Base-by-base conservation (phyloP, 1,284 basidiomycete genomes). In the Mycena citricolor region DNA sequence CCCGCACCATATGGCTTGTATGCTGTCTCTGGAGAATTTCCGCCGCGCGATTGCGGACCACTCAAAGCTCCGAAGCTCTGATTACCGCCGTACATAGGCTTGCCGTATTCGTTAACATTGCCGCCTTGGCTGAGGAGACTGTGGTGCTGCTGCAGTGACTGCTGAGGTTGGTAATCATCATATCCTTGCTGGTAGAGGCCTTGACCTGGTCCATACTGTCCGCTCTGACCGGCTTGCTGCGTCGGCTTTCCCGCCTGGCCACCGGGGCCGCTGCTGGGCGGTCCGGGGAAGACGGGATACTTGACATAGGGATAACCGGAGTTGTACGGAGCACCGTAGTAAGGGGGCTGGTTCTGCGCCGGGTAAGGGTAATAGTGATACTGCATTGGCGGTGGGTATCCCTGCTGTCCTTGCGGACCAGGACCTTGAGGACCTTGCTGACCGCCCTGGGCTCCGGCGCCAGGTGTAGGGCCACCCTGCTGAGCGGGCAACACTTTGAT, bases 241-340 rank as follows among this genome's bases (percentile, higher is more conserved):
- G 30, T 29, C 37, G 16, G 23, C 37, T n/a, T 20, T 8, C 47
- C 43, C 5, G 39, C 36, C 20, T 35, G 44, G 44, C 24, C 34
- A 17, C 38, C 47, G 10, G 44, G 47, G 3, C 47, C 51, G 24
- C 17, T 8, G n/a, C n/a, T n/a, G 12, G 82, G 79, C 13, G 81
- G 81, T 10, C 77, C 81, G 30, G 76, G 80, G 69, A 83, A 86
- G 64, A 87, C 62, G 4, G 82, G 83, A 57, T 86, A 88, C 65
- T 87, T 86, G 59, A 83, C 78, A 57, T 81, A 85, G 4, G 77
- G 78, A 52, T 86, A 86, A 11, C 76, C 80, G 28, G 80, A 81
- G 57, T 73, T 81, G 66, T 88, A 88, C 1, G 84, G 83, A 1
- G 74, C 63, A 31, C 83, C 79, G 51, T 86, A 87, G 63, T 79